Base-by-base conservation (phyloP, 495 filamentous ascomycete genomes). In the Parathielavia hyrcaniae region DNA sequence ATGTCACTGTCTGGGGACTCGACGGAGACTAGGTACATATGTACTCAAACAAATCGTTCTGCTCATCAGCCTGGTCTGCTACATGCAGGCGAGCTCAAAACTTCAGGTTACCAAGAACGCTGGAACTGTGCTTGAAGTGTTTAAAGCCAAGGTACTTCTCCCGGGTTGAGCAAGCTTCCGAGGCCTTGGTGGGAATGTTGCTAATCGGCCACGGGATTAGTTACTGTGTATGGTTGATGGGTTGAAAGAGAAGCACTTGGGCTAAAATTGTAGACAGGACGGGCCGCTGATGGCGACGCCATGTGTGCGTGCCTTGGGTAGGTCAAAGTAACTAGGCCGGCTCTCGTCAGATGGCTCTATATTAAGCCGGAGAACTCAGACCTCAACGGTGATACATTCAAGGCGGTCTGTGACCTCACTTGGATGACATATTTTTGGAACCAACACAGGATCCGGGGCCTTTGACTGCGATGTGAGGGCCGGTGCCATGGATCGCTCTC, bases 341-440 rank as follows among this genome's bases (percentile, higher is more conserved):
- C n/a, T n/a, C n/a, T n/a, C n/a, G n/a, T n/a, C n/a, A n/a, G n/a
- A n/a, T n/a, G n/a, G n/a, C n/a, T n/a, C n/a, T n/a, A n/a, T 26
- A 32, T 43, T n/a, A 48, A 38, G 57, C 49, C 19, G 26, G 17
- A n/a, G 6, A 54, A 38, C 30, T 47, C 41, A 59, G 64, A 50
- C 64, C 62, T 64, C 71, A 66, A 67, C 67, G 67, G 53, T n/a
- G 46, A 54, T 54, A 52, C 66, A 73, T 67, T 71, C 74, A 74
- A 76, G 68, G 75, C 5, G 26, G 59, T 55, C 56, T 67, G 65
- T 73, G 68, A 68, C n/a, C n/a, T n/a, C n/a, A n/a, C n/a, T n/a
- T n/a, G n/a, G n/a, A n/a, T n/a, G n/a, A n/a, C n/a, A n/a, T n/a
- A n/a, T n/a, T n/a, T n/a, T n/a, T n/a, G n/a, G n/a, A n/a, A n/a